Conservation (phyloP, 2,329 filamentous ascomycete genomes). For the Xylariomycetidae sp. region DNA sequence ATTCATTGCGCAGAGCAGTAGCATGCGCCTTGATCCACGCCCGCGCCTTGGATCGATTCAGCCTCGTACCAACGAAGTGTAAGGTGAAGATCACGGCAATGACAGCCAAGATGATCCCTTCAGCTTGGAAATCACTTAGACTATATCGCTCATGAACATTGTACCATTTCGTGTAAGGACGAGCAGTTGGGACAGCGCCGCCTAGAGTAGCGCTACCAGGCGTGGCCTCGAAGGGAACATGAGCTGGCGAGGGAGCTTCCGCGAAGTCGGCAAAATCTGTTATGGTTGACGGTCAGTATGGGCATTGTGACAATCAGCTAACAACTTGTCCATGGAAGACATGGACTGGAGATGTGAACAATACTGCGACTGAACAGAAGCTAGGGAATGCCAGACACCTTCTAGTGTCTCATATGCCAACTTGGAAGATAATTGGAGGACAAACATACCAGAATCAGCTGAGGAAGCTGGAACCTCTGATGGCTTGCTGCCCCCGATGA, state of each 20-base stretch:
- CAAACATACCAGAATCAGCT: slow-evolving; percentile 59
- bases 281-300: slow-evolving; percentile 33
- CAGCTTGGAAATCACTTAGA: slow-evolving; percentile 78
- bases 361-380: too few species aligned
- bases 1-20: slow-evolving; percentile 71
- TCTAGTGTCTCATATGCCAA: too few species aligned
- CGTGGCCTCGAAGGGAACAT: slow-evolving; percentile 42
- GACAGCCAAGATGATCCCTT: slow-evolving; percentile 75
- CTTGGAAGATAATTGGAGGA: slow-evolving; percentile 21
- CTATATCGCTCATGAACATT: slow-evolving; percentile 89
- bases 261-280: slow-evolving; percentile 94
- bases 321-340: too few species aligned
- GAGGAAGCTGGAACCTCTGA: slow-evolving; percentile 43
- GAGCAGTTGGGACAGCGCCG: slow-evolving; percentile 42
- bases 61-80: slow-evolving; percentile 74
- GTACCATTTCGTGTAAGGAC: slow-evolving; percentile 92
- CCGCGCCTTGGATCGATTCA: slow-evolving; percentile 76
- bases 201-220: slow-evolving; percentile 42
- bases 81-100: slow-evolving; percentile 70
- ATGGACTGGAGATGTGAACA: too few species aligned
- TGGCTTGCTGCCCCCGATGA: slow-evolving; percentile 66
- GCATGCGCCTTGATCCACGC: slow-evolving; percentile 75
- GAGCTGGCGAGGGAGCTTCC: slow-evolving; percentile 64
- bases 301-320: too few species aligned
- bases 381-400: too few species aligned